phyloP scores from a whole-genome alignment of 257 asterid genomes.

The Penstemon davidsonii region DNA sequence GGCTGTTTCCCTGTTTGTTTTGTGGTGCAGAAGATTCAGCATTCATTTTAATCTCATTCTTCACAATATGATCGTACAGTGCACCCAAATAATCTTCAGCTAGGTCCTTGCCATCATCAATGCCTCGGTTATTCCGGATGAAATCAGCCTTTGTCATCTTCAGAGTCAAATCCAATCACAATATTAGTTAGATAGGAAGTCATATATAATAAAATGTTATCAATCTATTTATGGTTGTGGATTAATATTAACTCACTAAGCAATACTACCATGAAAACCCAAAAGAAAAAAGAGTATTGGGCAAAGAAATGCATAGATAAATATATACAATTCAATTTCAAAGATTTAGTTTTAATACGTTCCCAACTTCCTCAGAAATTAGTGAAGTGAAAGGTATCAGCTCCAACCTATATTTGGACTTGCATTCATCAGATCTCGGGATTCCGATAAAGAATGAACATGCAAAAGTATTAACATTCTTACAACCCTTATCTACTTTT shows the following conservation, averaged over 20 bases:
- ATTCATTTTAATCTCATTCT: conserved; percentile 93
- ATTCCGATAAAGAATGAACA: conserved; percentile 2
- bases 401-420: conserved; percentile 23
- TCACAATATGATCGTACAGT: conserved; percentile 90
- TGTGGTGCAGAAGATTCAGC: conserved; percentile 76
- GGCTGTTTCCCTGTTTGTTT: conserved; percentile 89
- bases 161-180: conserved; percentile 41
- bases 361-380: conserved; percentile 9
- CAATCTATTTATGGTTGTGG: conserved; percentile 20
- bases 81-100: conserved; percentile 88
- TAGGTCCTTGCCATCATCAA: conserved; percentile 90
- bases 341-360: conserved; percentile 11
- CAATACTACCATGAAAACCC: neutral
- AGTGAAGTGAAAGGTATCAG: conserved; percentile 17
- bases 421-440: conserved; percentile 17
- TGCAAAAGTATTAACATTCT: neutral
- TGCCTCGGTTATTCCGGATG: conserved; percentile 97
- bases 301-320: neutral
- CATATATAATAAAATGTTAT: conserved; percentile 18
- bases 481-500: neutral
- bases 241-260: neutral
- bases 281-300: neutral
- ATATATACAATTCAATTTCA: neutral
- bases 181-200: conserved; percentile 34
- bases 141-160: conserved; percentile 98